Conservation (phyloP, 2,329 filamentous ascomycete species). For the Neofusicoccum kwambonambiense region DNA sequence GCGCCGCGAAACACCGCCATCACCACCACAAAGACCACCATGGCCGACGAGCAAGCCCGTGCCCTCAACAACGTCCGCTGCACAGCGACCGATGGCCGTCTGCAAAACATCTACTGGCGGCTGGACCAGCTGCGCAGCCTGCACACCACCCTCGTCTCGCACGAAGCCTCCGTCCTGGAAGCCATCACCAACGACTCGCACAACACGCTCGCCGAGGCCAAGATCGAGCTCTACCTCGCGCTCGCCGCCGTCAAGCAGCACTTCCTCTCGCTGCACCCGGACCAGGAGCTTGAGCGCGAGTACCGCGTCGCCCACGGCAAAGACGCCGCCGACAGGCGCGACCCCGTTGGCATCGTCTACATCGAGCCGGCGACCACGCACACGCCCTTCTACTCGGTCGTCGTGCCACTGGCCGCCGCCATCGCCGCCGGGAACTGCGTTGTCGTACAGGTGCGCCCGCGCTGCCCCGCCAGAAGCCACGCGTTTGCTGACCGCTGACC, state of each 20-base stretch:
- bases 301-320: constrained; percentile 43
- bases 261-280: constrained; percentile 41
- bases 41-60: constrained; percentile 26
- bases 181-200: constrained; percentile 44
- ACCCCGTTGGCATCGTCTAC: constrained; percentile 45
- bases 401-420: constrained; percentile 47
- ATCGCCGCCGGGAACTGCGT: constrained; percentile 54
- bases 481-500: not conserved
- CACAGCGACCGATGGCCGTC: constrained; percentile 46
- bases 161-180: constrained; percentile 36
- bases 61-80: constrained; percentile 36
- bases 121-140: constrained; percentile 48
- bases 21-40: not conserved
- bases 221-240: constrained; percentile 43
- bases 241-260: constrained; percentile 41
- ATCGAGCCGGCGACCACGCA: constrained; percentile 48
- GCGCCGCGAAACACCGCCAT: not conserved
- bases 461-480: not conserved
- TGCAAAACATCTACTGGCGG: constrained; percentile 47
- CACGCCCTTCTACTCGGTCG: constrained; percentile 49
- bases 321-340: constrained; percentile 35
- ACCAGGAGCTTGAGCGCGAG: constrained; percentile 40
- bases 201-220: constrained; percentile 37
- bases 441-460: constrained; percentile 44
- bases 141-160: constrained; percentile 38